Base-by-base conservation (phyloP, 2,329 filamentous ascomycete genomes). In the Penicillium sp. region DNA sequence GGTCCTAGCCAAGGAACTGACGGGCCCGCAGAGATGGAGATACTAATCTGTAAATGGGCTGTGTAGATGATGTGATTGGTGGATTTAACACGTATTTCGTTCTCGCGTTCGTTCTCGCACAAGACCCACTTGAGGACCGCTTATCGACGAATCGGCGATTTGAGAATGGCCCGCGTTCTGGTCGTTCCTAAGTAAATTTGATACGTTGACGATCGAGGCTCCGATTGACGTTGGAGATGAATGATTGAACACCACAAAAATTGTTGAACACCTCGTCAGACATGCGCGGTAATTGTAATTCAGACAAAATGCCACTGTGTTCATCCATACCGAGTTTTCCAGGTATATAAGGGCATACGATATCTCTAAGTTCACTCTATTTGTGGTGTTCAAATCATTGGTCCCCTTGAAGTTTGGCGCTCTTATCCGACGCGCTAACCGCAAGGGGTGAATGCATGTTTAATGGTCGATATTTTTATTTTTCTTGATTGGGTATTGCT, bases 21-120 rank as follows among this genome's bases (percentile, higher is more conserved):
- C 39, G 49, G 45, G 21, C 33, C 21, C 27, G 37, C 46, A 21
- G 21, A 33, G 25, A 51, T 55, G 52, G 57, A 53, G 54, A 33
- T n/a, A 21, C 26, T 23, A 39, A 29, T 46, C 19, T 19, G 31
- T 56, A 48, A 56, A 27, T n/a, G 43, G 42, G 31, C 31, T 31
- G 9, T 26, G 11, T 39, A n/a, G 26, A 39, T 13, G 39, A 14
- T 45, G 16, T 13, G 23, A 54, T 54, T 54, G 52, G 52, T 33
- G 29, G 31, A 4, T 19, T 21, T 4, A 10, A 29, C 27, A 8
- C 3, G 27, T 3, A 4, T 7, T 1, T 13, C 31, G 23, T 37
- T 5, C 14, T 71, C 70, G 67, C 51, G 62, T 55, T 56, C 29
- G n/a, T 26, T 37, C 14, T 37, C n/a, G 35, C 16, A 37, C 10